Percentiles rank a stretch among this genome's conserved stretches.
Conservation (phyloP, 768 basidiomycete genomes). For the Phaeotremella skinneri region DNA sequence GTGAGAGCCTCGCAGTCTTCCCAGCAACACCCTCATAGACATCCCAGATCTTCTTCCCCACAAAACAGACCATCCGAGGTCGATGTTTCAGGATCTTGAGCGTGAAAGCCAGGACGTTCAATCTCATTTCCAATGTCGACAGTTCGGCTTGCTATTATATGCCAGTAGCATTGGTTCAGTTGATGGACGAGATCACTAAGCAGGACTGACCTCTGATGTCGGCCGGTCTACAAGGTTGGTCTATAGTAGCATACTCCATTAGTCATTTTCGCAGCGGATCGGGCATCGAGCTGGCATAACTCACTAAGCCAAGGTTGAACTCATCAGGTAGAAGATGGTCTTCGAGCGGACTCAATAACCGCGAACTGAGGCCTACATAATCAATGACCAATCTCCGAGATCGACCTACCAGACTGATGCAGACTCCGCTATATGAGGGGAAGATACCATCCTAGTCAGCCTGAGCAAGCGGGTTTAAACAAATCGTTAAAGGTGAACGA, state of each 20-base stretch:
- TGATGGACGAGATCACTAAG: too few species aligned
- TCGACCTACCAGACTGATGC: slow-evolving; percentile 60
- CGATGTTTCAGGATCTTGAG: slow-evolving; percentile 60
- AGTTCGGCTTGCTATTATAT: slow-evolving; percentile 51
- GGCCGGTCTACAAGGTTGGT: slow-evolving; percentile 73
- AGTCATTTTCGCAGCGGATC: not conserved
- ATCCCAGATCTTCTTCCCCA: slow-evolving; percentile 69
- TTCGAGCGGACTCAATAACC: slow-evolving; percentile 59
- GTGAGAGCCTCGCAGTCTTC: slow-evolving; percentile 38
- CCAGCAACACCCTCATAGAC: slow-evolving; percentile 49
- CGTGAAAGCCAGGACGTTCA: slow-evolving; percentile 62
- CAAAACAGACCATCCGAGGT: slow-evolving; percentile 72
- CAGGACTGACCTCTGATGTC: slow-evolving; percentile 64
- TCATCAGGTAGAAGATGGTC: slow-evolving; percentile 62
- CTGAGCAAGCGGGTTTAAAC: not conserved
- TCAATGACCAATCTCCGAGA: slow-evolving; percentile 2
- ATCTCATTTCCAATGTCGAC: slow-evolving; percentile 47
- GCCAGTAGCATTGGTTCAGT: too few species aligned
- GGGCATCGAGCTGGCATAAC: slow-evolving; percentile 32
- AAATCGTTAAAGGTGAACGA: not conserved
- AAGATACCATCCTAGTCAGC: not conserved
- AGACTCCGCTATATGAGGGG: slow-evolving; percentile 57
- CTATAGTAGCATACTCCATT: slow-evolving; percentile 51
- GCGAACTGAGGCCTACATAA: slow-evolving; percentile 60
- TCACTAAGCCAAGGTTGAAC: slow-evolving; percentile 67